Conservation (phyloP, 1,284 basidiomycete genomes). For the Ceratobasidium sp. region DNA sequence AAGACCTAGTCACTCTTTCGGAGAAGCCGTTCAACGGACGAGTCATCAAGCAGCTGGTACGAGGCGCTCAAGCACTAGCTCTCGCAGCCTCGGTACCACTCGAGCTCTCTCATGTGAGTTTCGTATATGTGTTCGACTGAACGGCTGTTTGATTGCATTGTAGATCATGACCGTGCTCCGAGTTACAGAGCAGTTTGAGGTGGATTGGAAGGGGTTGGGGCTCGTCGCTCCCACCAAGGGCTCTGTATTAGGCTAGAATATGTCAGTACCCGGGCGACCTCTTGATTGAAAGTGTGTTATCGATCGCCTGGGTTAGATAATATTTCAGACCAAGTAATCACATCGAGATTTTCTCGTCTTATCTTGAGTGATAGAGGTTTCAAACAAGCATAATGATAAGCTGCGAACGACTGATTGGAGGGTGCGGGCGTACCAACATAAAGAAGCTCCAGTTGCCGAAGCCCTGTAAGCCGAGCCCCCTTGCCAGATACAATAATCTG, state of each 20-base stretch:
- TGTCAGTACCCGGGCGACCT: too few relatives aligned
- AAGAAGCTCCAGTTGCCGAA: too few relatives aligned
- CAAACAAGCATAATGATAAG: too few relatives aligned
- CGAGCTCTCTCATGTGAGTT: constrained; percentile 20
- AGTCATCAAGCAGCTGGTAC: constrained; percentile 69
- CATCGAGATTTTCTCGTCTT: too few relatives aligned
- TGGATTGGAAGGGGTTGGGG: constrained; percentile 50
- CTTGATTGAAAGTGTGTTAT: too few relatives aligned
- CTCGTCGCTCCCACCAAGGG: constrained; percentile 12
- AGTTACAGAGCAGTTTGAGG: constrained; percentile 65
- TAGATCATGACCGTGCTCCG: constrained; percentile 65
- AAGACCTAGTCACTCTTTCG: constrained; percentile 56
- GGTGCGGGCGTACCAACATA: too few relatives aligned
- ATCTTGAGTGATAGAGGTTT: too few relatives aligned
- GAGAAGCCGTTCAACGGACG: constrained; percentile 62
- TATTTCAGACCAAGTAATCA: too few relatives aligned
- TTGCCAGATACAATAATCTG: too few relatives aligned
- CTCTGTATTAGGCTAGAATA: background rate
- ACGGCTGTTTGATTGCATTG: background rate
- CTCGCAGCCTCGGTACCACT: constrained; percentile 54
- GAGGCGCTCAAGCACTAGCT: constrained; percentile 66
- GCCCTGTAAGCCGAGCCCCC: too few relatives aligned
- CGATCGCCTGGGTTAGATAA: too few relatives aligned
- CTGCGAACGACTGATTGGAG: too few relatives aligned
- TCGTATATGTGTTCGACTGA: constrained; percentile 48